phyloP scores from a whole-genome alignment of 371 early-diverging fungal species.

The Actinomortierella wolfii region DNA sequence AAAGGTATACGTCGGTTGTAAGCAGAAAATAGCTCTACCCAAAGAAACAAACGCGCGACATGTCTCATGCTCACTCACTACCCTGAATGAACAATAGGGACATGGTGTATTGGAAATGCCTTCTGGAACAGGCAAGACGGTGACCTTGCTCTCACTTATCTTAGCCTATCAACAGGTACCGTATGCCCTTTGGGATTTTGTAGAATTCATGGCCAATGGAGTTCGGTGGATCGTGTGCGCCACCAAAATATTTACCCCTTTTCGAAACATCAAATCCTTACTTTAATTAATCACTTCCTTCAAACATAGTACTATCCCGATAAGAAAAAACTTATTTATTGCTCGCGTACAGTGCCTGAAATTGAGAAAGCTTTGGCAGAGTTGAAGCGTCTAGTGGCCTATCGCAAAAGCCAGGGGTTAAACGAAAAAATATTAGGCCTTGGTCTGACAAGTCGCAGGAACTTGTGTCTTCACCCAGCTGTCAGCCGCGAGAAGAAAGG shows the following conservation, averaged over 20 bases:
- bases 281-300: neutral
- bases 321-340: constrained; percentile 96
- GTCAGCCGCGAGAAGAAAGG: constrained; percentile 88
- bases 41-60: neutral
- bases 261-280: neutral
- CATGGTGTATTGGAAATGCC: constrained; percentile 99
- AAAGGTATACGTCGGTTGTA: constrained; percentile 57
- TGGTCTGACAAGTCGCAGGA: constrained; percentile 95
- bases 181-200: neutral
- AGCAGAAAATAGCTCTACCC: neutral
- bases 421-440: constrained; percentile 91
- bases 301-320: constrained; percentile 77
- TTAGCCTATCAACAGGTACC: constrained; percentile 94
- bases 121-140: constrained; percentile 99
- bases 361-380: constrained; percentile 99
- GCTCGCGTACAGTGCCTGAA: constrained; percentile 98
- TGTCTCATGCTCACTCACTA: neutral
- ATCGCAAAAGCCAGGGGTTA: constrained; percentile 68
- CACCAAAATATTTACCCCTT: constrained; percentile 25
- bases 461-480: constrained; percentile 94
- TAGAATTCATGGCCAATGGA: no score
- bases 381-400: constrained; percentile 91
- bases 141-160: constrained; percentile 95
- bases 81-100: constrained; percentile 63
- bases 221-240: constrained; percentile 16